phyloP scores from a whole-genome alignment of 768 basidiomycete species.

The Rhodocollybia butyracea region DNA sequence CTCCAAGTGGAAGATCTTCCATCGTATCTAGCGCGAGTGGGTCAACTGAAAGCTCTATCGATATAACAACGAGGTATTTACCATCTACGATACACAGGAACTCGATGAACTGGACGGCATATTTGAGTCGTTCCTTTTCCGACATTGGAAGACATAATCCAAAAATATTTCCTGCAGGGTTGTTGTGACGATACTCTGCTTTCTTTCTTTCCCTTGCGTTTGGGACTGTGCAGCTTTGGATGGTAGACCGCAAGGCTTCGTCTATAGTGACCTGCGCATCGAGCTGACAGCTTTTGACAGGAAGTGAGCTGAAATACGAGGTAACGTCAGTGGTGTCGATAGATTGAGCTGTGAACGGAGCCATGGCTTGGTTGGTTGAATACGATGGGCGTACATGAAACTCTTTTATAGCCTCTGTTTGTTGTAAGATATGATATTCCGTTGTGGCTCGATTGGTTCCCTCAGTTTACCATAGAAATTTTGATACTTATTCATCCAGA shows the following conservation, averaged over 20 bases:
- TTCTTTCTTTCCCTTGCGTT: neutral
- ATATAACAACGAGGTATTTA: neutral
- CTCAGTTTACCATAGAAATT: no score
- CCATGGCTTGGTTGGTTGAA: no score
- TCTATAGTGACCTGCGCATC: neutral
- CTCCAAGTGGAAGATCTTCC: constrained; percentile 5
- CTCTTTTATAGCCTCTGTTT: no score
- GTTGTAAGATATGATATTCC: no score
- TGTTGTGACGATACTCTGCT: constrained; percentile 6
- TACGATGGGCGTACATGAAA: no score
- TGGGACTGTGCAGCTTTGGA: constrained; percentile 3
- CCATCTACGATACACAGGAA: constrained; percentile 9
- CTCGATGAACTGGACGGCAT: constrained; percentile 2
- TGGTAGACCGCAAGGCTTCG: neutral
- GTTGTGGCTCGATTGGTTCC: no score
- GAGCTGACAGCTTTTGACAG: neutral
- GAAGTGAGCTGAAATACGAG: constrained; percentile 5
- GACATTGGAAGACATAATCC: neutral
- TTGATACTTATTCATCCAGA: no score
- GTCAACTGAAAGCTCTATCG: no score
- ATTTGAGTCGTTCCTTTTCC: neutral
- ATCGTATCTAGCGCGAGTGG: neutral
- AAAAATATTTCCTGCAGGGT: constrained; percentile 6
- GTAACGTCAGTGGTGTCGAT: neutral
- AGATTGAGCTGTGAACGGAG: neutral